Conservation (phyloP, 352 stramenopile species). For the Phytopythium sindhum region DNA sequence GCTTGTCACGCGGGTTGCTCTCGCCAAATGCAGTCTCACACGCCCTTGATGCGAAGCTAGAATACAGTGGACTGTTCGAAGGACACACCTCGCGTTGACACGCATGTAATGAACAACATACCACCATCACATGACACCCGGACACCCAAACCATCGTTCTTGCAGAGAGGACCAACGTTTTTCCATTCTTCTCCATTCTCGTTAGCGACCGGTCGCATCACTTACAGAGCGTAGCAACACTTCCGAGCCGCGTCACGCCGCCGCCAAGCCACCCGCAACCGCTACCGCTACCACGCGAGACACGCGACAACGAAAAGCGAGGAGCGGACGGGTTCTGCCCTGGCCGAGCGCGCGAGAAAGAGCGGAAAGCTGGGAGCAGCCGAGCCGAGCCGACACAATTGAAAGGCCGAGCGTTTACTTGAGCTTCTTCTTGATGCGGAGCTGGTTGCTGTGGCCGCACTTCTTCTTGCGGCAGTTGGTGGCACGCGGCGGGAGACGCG, state of each 20-base stretch:
- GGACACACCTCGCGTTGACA: neutral
- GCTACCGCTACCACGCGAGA: neutral
- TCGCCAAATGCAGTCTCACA: neutral
- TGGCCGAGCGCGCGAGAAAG: neutral
- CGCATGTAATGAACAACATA: neutral
- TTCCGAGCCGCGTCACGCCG: neutral
- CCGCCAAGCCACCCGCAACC: neutral
- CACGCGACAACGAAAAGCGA: neutral
- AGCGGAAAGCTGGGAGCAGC: constrained; percentile 5
- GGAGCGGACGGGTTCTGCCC: neutral
- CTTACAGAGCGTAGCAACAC: neutral
- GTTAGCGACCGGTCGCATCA: neutral
- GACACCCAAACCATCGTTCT: neutral
- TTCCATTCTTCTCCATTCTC: constrained; percentile 10
- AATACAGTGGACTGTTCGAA: too few species aligned
- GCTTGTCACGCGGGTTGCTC: neutral
- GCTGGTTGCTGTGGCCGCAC: constrained; percentile 99
- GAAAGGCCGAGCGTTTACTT: constrained; percentile 88
- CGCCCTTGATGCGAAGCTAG: neutral
- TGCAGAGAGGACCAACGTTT: constrained; percentile 11
- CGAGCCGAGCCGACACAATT: constrained; percentile 3
- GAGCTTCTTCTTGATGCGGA: constrained; percentile 99
- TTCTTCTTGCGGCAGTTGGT: constrained; percentile 99
- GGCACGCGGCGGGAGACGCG: constrained; percentile 97
- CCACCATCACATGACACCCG: neutral